Evolutionary conservation across 2,329 filamentous ascomycete genomes (phyloP), one percentile per base, ranked within the genome.

Genomic region (Lachnellula occidentalis): DNA sequence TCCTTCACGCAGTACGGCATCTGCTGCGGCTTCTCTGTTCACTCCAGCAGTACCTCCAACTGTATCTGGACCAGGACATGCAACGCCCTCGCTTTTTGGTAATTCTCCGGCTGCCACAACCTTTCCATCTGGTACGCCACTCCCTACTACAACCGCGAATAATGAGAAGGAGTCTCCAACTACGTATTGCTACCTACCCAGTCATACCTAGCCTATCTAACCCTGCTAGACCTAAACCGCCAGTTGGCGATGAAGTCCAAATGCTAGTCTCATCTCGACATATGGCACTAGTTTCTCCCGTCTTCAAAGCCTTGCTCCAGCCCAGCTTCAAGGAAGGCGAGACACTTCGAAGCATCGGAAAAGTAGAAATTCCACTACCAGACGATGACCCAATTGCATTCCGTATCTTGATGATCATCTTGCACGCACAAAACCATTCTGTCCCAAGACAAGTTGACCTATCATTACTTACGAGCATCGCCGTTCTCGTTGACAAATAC

Each of bases 261-360:
- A 52, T 52, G 50, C 48, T 37, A n/a, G 52, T 50, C 6, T 54
- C 48, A 5, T 54, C 52, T 3, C 37, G 27, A 31, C 47, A 51
- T 12, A 5, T 69, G 0, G 54, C 47, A 8, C 48, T 58, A 6
- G 59, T 56, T 9, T 65, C 63, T 15, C 56, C 58, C 1, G 62
- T 65, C 2, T 64, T 65, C 48, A 58, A 55, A 12, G 57, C 54
- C 4, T 63, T 65, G 61, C 54, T 65, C 2, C 21, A 42, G 22
- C 52, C 50, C 0, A 54, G 55, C 11, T 64, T 63, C 48, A 55
- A 42, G 34, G 62, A 65, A 31, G 62, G 48, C 11, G 19, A 50
- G 1, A 48, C 47, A 17, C 50, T 62, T 7, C 47, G 34, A 21
- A 17, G 31, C 42, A n/a, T 8, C 19, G 52, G 55, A 5, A 36